Percentiles rank a stretch among this genome's conserved stretches.
These are phyloP conservation scores for Phytopythium delawarense DNA, from an alignment of 352 stramenopile species.

Conservation along the genomic window DNA sequence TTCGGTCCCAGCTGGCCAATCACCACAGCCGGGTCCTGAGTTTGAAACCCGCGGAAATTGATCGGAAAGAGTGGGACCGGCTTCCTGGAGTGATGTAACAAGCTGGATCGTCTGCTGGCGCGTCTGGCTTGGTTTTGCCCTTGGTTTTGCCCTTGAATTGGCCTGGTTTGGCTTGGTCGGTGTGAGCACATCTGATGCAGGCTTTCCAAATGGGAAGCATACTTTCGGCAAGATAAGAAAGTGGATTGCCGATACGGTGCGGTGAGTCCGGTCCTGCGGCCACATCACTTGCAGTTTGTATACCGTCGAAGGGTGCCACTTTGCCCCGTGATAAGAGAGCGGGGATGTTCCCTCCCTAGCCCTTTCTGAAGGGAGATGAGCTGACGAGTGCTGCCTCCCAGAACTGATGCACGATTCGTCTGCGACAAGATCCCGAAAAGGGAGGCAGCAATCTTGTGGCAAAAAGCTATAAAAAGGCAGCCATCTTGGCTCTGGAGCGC, in stretches of 20 bases:
- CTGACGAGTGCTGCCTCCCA: background rate
- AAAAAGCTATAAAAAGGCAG: background rate
- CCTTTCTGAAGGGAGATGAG: constrained; percentile 9
- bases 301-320: background rate
- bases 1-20: background rate
- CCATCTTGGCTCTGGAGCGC: background rate
- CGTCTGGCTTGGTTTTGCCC: background rate
- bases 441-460: background rate
- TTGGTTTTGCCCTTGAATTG: too few relatives aligned
- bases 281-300: background rate
- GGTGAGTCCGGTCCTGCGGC: background rate
- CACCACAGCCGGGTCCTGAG: background rate
- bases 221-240: background rate
- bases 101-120: constrained; percentile 1
- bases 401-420: background rate
- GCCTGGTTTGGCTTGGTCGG: background rate
- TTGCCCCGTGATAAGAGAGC: background rate
- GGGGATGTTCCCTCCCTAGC: constrained; percentile 3
- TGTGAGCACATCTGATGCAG: background rate
- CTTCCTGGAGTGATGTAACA: background rate
- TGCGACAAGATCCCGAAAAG: constrained; percentile 4
- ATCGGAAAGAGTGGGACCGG: background rate
- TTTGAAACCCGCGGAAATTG: background rate
- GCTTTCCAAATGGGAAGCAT: background rate
- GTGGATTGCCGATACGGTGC: background rate